Evolutionary conservation across 2,329 filamentous ascomycete species (phyloP).

Genomic region (Thelonectria blattea): DNA sequence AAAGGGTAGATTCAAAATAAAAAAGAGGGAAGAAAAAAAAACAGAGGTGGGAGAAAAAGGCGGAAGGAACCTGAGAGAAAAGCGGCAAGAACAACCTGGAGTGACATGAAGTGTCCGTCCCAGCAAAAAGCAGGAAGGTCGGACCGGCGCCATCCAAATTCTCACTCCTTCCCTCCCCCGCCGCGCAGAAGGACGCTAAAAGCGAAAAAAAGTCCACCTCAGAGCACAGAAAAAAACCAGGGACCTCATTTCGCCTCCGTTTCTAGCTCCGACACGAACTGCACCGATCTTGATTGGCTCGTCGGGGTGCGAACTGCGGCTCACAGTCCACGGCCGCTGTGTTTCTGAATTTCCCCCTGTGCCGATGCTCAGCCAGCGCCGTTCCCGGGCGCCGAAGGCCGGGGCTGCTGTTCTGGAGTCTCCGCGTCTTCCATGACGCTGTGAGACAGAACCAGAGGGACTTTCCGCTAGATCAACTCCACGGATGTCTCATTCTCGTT

Average conservation of each 20-base stretch:
- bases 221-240: background rate
- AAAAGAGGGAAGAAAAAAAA: constrained; percentile 15
- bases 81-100: constrained; percentile 7
- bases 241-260: background rate
- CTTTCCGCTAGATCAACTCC: background rate
- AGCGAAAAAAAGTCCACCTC: too few species aligned
- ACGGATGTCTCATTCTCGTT: too few species aligned
- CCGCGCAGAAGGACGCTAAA: constrained; percentile 12
- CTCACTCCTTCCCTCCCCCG: constrained; percentile 16
- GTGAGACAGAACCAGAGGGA: background rate
- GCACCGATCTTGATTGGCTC: background rate
- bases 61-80: background rate
- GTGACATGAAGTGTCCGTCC: background rate
- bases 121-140: background rate
- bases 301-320: background rate
- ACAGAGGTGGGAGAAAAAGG: background rate
- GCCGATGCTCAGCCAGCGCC: constrained; percentile 19
- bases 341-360: background rate
- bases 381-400: constrained; percentile 38
- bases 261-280: background rate
- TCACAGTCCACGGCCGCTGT: background rate
- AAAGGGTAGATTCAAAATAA: background rate
- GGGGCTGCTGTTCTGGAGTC: constrained; percentile 17
- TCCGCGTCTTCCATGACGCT: background rate
- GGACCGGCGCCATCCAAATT: constrained; percentile 25